These are phyloP conservation scores for Limonium bicolor DNA, from an alignment of 148 eudicot genomes.

Conservation along the genomic window DNA sequence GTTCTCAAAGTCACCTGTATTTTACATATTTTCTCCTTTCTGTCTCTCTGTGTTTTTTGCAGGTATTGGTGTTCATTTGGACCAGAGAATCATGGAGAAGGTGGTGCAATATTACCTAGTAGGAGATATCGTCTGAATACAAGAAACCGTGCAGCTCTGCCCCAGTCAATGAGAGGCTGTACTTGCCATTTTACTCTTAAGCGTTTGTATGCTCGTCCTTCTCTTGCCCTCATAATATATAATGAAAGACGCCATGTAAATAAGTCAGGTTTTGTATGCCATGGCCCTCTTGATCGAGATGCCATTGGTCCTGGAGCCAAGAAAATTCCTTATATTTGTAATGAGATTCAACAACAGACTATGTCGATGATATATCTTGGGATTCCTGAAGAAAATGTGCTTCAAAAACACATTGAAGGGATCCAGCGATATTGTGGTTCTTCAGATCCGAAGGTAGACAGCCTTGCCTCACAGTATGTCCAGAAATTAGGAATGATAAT, in stretches of 20 bases:
- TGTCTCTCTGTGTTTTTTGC: slow-evolving; percentile 6
- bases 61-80: slow-evolving; percentile 99
- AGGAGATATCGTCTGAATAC: slow-evolving; percentile 82
- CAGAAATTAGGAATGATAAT: slow-evolving; percentile 90
- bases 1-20: neutral
- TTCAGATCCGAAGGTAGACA: slow-evolving; percentile 52
- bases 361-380: slow-evolving; percentile 98
- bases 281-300: slow-evolving; percentile 90
- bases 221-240: slow-evolving; percentile 64
- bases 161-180: slow-evolving; percentile 98
- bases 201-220: slow-evolving; percentile 80
- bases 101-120: slow-evolving; percentile 82
- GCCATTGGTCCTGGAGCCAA: slow-evolving; percentile 98
- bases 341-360: slow-evolving; percentile 91
- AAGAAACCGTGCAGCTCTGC: slow-evolving; percentile 93
- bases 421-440: slow-evolving; percentile 69
- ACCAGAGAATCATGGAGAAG: slow-evolving; percentile 98
- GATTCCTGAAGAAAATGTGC: slow-evolving; percentile 81
- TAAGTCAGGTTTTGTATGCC: slow-evolving; percentile 83
- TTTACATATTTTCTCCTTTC: neutral
- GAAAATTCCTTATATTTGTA: slow-evolving; percentile 67
- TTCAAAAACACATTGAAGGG: slow-evolving; percentile 90
- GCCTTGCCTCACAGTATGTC: slow-evolving; percentile 87
- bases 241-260: slow-evolving; percentile 79
- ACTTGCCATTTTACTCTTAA: slow-evolving; percentile 88